phyloP scores from a whole-genome alignment of 306 rosid species.

The Gillenia trifoliata region DNA sequence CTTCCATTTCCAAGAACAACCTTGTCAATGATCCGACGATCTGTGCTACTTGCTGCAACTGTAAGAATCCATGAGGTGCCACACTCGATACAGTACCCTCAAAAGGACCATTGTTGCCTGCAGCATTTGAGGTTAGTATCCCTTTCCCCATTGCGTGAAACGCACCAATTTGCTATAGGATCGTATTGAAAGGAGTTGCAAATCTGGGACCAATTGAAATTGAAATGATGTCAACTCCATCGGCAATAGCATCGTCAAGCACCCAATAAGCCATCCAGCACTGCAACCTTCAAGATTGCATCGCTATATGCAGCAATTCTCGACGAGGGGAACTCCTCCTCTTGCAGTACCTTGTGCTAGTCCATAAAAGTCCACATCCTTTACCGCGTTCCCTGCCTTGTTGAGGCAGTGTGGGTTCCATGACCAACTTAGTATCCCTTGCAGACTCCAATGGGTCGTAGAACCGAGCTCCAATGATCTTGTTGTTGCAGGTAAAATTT shows the following conservation, averaged over 20 bases:
- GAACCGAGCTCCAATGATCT: background rate
- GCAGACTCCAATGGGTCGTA: background rate
- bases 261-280: conserved; percentile 10
- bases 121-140: conserved; percentile 17
- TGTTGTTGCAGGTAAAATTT: conserved; percentile 35
- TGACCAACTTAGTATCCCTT: background rate
- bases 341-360: background rate
- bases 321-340: background rate
- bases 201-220: background rate
- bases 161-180: conserved; percentile 16
- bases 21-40: conserved; percentile 2
- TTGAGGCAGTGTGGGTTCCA: conserved; percentile 3
- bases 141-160: conserved; percentile 30
- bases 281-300: background rate
- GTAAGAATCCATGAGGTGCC: background rate
- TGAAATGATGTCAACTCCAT: conserved; percentile 27
- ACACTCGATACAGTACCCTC: background rate
- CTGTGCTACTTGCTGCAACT: conserved; percentile 8
- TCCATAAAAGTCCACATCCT: background rate
- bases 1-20: too few species aligned
- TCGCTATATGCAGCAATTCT: conserved; percentile 1
- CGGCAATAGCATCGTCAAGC: conserved; percentile 33
- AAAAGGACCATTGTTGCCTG: conserved; percentile 21
- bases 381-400: background rate
- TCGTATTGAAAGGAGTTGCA: background rate